Percentiles rank a stretch among this genome's conserved stretches.
phyloP scores from a whole-genome alignment of 78 protist species.

The Pelomyxa schiedti region DNA sequence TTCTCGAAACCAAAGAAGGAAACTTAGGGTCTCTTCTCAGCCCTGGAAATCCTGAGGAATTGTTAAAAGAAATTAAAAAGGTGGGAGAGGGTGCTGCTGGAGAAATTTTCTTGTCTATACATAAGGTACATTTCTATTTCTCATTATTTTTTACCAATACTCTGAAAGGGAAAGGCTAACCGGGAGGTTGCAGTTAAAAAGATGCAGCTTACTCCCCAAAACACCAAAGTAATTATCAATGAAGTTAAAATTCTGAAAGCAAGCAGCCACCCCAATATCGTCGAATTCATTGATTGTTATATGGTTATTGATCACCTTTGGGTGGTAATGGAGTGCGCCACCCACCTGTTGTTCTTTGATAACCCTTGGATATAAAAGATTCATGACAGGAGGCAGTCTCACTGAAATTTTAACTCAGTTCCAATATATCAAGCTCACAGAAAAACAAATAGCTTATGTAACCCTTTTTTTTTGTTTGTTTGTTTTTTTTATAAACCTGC shows the following conservation, averaged over 20 bases:
- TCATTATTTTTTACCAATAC: too few relatives aligned
- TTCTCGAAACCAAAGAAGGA: too few relatives aligned
- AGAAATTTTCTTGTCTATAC: slow-evolving; percentile 44
- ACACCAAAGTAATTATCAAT: slow-evolving; percentile 22
- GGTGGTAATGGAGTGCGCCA: slow-evolving; percentile 60
- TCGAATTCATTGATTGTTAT: slow-evolving; percentile 44
- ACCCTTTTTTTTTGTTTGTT: background rate
- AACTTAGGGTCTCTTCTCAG: slow-evolving; percentile 28
- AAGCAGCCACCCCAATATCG: slow-evolving; percentile 45
- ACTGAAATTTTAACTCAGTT: slow-evolving; percentile 52
- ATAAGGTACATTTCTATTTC: too few relatives aligned
- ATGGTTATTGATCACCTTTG: slow-evolving; percentile 41
- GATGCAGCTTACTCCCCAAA: slow-evolving; percentile 52
- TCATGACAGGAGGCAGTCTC: slow-evolving; percentile 56
- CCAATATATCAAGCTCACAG: slow-evolving; percentile 37
- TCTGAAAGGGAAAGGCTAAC: too few relatives aligned
- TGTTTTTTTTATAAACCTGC: background rate
- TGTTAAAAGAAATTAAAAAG: slow-evolving; percentile 48
- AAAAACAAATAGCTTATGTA: slow-evolving; percentile 42
- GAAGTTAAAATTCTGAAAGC: slow-evolving; percentile 56
- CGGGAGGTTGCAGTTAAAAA: slow-evolving; percentile 48
- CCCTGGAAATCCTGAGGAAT: slow-evolving; percentile 43
- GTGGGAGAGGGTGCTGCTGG: slow-evolving; percentile 69
- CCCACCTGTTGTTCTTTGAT: too few relatives aligned
- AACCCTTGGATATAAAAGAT: too few relatives aligned